Evolutionary conservation across 164 flowering plant genomes (phyloP).

Genomic region (Dillenia turbinata): DNA sequence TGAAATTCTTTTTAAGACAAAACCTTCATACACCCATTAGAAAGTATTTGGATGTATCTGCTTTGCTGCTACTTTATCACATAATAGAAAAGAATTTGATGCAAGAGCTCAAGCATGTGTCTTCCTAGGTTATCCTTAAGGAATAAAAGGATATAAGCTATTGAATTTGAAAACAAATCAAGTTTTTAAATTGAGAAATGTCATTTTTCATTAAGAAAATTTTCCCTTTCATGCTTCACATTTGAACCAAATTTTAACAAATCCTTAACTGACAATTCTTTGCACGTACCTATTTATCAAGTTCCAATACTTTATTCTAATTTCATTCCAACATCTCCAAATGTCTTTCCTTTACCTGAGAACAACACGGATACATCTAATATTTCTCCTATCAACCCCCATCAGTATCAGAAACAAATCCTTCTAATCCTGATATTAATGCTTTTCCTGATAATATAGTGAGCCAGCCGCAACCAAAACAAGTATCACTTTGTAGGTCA

Average conservation of each 20-base stretch:
- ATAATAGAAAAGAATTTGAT: not conserved
- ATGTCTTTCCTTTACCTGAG: no score
- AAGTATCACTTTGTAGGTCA: not conserved
- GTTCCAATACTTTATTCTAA: no score
- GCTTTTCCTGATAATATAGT: not conserved
- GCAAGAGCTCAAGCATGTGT: not conserved
- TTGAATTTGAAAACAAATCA: not conserved
- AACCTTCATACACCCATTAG: not conserved
- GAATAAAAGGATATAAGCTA: not conserved
- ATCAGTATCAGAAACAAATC: no score
- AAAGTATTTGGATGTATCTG: slow-evolving; percentile 7
- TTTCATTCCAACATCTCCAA: no score
- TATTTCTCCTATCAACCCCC: no score
- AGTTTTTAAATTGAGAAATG: no score
- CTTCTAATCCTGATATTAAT: not conserved
- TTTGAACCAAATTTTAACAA: no score
- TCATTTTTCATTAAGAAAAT: no score
- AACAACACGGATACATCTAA: no score
- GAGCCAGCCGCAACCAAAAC: not conserved
- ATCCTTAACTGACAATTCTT: no score
- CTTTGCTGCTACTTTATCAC: not conserved
- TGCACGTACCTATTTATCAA: no score
- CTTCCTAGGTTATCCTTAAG: not conserved
- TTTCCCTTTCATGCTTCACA: no score
- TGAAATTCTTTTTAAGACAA: not conserved